phyloP scores from a whole-genome alignment of 352 stramenopile genomes.

The Globisporangium polare region DNA sequence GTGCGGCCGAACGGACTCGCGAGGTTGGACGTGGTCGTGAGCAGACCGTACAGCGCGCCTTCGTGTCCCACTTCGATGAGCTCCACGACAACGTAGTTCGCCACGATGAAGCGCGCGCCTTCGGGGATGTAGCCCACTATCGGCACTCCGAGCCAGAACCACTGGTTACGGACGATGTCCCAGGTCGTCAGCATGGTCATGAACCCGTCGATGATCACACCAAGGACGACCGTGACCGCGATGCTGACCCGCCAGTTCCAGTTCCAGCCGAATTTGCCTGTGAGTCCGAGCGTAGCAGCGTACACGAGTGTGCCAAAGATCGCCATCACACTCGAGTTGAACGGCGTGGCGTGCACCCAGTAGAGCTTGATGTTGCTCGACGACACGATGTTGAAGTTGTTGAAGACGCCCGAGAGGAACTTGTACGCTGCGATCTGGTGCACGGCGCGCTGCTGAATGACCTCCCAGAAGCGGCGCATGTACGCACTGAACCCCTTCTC shows the following conservation, averaged over 20 bases:
- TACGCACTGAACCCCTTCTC: constrained; percentile 21
- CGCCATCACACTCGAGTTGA: constrained; percentile 50
- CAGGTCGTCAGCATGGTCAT: constrained; percentile 53
- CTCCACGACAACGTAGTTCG: constrained; percentile 61
- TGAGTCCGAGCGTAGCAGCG: constrained; percentile 32
- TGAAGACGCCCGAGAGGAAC: constrained; percentile 57
- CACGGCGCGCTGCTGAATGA: constrained; percentile 47
- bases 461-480: constrained; percentile 36
- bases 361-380: constrained; percentile 45
- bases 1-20: constrained; percentile 39
- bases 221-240: constrained; percentile 24
- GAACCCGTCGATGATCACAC: constrained; percentile 28
- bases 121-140: constrained; percentile 47
- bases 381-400: constrained; percentile 52
- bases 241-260: constrained; percentile 63
- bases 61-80: constrained; percentile 45
- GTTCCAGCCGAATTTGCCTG: constrained; percentile 37
- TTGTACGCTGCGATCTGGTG: constrained; percentile 62
- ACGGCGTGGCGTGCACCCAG: constrained; percentile 49
- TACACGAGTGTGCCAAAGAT: constrained; percentile 48
- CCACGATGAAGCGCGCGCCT: constrained; percentile 55
- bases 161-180: constrained; percentile 57
- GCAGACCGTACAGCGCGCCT: constrained; percentile 47
- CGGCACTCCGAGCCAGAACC: constrained; percentile 58
- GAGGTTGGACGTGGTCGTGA: constrained; percentile 53